These are phyloP conservation scores for Pisolithus sp. DNA, from an alignment of 768 basidiomycete species.

Conservation along the genomic window DNA sequence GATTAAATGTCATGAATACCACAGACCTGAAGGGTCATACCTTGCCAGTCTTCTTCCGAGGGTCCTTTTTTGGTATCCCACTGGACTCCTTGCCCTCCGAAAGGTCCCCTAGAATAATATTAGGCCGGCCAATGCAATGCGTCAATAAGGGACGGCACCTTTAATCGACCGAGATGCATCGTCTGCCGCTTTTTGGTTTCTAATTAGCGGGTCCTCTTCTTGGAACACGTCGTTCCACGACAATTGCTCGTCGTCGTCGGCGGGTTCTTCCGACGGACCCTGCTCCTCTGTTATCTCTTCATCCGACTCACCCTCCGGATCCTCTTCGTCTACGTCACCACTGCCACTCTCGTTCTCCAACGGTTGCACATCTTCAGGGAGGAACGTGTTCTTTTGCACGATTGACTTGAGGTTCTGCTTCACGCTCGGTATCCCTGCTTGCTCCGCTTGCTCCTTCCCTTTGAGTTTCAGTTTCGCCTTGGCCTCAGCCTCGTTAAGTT, in stretches of 20 bases:
- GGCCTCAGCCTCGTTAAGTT: conserved; percentile 56
- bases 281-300: conserved; percentile 4
- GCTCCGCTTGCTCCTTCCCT: conserved; percentile 36
- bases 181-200: background rate
- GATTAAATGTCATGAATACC: conserved; percentile 4
- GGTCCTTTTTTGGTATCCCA: conserved; percentile 44
- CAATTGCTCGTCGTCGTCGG: conserved; percentile 29
- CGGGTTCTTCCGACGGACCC: conserved; percentile 34
- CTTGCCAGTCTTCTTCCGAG: conserved; percentile 93
- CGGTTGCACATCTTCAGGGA: conserved; percentile 75
- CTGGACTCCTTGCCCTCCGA: conserved; percentile 8
- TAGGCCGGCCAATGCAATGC: too few relatives aligned
- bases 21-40: conserved; percentile 28
- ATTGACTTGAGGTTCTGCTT: conserved; percentile 84
- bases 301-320: conserved; percentile 19
- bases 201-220: background rate
- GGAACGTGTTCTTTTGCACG: conserved; percentile 82
- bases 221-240: background rate
- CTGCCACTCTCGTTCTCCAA: conserved; percentile 45
- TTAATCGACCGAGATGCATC: too few relatives aligned
- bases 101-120: too few relatives aligned
- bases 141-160: too few relatives aligned
- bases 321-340: conserved; percentile 20
- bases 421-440: conserved; percentile 50
- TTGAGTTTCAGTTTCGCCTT: conserved; percentile 48